Conservation (phyloP, 306 rosid species). For the Calophaca sinica region DNA sequence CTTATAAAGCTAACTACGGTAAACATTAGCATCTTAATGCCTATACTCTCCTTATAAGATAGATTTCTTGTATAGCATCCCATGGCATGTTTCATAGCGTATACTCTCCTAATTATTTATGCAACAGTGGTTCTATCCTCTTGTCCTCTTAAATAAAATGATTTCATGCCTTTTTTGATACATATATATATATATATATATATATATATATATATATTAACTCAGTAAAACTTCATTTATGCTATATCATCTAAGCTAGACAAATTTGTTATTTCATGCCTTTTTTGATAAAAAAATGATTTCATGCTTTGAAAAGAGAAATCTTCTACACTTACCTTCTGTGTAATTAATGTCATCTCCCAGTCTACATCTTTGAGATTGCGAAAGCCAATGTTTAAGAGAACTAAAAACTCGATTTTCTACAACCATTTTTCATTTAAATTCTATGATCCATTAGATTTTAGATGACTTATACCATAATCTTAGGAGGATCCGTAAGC, state of each 20-base stretch:
- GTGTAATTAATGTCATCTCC: neutral
- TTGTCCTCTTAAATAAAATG: neutral
- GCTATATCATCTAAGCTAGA: no score
- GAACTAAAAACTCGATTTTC: neutral
- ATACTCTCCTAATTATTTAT: neutral
- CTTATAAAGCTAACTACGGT: no score
- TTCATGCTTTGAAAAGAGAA: conserved; percentile 16
- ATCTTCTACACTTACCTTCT: neutral
- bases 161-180: no score
- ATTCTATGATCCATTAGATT: neutral
- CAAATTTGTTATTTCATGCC: no score
- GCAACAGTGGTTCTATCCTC: neutral
- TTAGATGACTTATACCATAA: conserved; percentile 21
- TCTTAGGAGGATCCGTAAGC: neutral
- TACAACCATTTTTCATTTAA: no score
- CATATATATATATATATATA: no score
- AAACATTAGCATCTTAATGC: neutral
- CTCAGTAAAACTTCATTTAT: no score
- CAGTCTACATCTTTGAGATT: neutral
- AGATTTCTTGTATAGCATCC: neutral
- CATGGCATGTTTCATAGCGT: neutral
- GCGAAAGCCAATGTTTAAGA: conserved; percentile 1
- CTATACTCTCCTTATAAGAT: neutral
- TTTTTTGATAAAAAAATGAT: no score
- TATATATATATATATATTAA: no score